A percentile compares a stretch with the other conserved stretches of the same genome.
Conservation (phyloP, 2,329 filamentous ascomycete species). For the Cryphonectria nitschkei region DNA sequence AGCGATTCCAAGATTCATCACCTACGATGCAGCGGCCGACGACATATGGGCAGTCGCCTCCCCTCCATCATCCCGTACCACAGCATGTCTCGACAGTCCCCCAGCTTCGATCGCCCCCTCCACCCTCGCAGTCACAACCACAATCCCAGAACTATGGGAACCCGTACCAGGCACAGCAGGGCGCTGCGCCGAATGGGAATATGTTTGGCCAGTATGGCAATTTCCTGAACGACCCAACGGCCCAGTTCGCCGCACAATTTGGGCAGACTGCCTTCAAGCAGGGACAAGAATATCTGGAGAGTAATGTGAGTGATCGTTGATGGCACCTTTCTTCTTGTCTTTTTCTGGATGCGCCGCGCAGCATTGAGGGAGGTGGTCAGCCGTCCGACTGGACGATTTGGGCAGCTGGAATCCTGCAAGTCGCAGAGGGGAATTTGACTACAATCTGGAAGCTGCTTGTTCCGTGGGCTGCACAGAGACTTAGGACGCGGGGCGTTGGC, state of each 20-base stretch:
- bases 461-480: neutral
- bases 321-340: neutral
- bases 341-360: too few species aligned
- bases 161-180: constrained; percentile 75
- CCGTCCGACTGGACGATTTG: neutral
- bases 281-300: constrained; percentile 91
- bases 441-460: neutral
- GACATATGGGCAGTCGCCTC: constrained; percentile 84
- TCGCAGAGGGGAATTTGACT: neutral
- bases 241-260: constrained; percentile 93
- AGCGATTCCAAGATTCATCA: constrained; percentile 7
- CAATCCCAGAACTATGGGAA: constrained; percentile 67
- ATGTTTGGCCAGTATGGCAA: constrained; percentile 78
- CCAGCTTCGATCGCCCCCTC: constrained; percentile 91
- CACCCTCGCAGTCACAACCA: constrained; percentile 70
- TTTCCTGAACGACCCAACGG: constrained; percentile 94
- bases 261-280: constrained; percentile 90
- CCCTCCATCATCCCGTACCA: constrained; percentile 94
- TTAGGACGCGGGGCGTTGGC: neutral
- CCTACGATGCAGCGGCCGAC: constrained; percentile 79
- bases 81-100: constrained; percentile 98
- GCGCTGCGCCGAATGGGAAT: constrained; percentile 51
- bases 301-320: constrained; percentile 69
- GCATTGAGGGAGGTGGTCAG: neutral
- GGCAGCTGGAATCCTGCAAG: neutral